A percentile compares a stretch with the other conserved stretches of the same genome.
Conservation (phyloP, 177 flowering plant species). For the Vitis hybrid region DNA sequence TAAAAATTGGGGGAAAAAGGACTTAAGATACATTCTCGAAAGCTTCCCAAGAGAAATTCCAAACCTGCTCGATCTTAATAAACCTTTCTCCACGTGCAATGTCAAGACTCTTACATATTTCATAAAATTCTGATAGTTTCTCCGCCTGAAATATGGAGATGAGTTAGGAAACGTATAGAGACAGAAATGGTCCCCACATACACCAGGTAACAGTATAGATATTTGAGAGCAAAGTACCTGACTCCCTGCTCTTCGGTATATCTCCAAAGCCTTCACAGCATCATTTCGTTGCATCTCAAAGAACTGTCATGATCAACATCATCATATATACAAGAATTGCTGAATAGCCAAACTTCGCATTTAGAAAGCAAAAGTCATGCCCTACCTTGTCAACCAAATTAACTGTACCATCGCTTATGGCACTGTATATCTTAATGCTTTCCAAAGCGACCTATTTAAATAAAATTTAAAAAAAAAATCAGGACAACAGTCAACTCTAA, state of each 20-base stretch:
- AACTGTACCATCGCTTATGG: slow-evolving; percentile 82
- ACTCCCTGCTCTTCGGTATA: slow-evolving; percentile 78
- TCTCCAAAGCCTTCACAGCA: slow-evolving; percentile 84
- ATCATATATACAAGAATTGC: neutral
- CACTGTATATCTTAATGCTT: slow-evolving; percentile 84
- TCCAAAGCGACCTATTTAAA: slow-evolving; percentile 78
- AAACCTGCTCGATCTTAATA: slow-evolving; percentile 95
- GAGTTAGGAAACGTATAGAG: neutral
- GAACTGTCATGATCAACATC: slow-evolving; percentile 47
- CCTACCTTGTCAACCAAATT: slow-evolving; percentile 96
- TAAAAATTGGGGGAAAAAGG: neutral
- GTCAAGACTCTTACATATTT: slow-evolving; percentile 85
- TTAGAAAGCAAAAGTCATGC: neutral
- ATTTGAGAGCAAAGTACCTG: slow-evolving; percentile 54
- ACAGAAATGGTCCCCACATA: neutral
- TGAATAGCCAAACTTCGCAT: neutral
- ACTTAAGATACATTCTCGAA: neutral
- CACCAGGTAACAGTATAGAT: neutral
- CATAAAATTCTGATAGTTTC: slow-evolving; percentile 89
- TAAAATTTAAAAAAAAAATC: neutral
- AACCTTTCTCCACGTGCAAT: slow-evolving; percentile 88
- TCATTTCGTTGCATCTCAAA: slow-evolving; percentile 96
- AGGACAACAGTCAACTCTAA: neutral
- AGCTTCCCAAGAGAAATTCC: slow-evolving; percentile 6
- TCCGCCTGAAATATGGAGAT: slow-evolving; percentile 57